Evolutionary conservation across 805 yeast genomes (phyloP), one percentile per base, ranked within the genome.

Genomic region (Dipodascus albidus): DNA sequence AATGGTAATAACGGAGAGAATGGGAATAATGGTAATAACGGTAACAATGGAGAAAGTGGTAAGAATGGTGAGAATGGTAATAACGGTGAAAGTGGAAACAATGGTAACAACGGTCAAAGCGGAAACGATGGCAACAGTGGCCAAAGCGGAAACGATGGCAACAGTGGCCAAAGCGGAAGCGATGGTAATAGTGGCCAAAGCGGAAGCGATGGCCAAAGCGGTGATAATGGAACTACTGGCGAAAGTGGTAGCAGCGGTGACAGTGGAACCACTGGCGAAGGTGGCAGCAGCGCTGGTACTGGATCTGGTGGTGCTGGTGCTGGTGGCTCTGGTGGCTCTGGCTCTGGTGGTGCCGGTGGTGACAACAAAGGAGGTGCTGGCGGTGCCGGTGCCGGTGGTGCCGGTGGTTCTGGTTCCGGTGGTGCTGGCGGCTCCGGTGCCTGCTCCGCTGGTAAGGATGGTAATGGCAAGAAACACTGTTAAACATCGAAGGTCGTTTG

Each of bases 81-180:
- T 14, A 50, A 41, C 41, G 52, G 33, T 24, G 17, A 19, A 3
- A 33, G 41, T 17, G 48, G 48, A 22, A 17, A 23, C 2, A 49
- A 49, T 27, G 52, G 48, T 24, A 22, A 19, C 24, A 41, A 41
- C 17, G 52, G 52, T 3, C 17, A 23, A 14, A 48, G 17, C 17
- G 35, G 50, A n/a, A 2, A 21, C 17, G 20, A 6, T 31, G 41
- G 50, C 14, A 17, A 17, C 50, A 49, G 23, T 38, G 50, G 50
- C n/a, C n/a, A 23, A 4, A 50, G 21, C 48, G 48, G 52, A 19
- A 22, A 20, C 8, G 23, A 41, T 17, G 52, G 52, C 17, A n/a
- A 15, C 24, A 50, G 35, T 27, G 52, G 52, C 20, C 19, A 20
- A n/a, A 23, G 24, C 15, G 49, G 49, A 6, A 20, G 22, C 19